A percentile compares a stretch with the other conserved stretches of the same genome.
These are phyloP conservation scores for Fusarium sambucinum DNA, from an alignment of 2,329 filamentous ascomycete genomes.

Conservation along the genomic window DNA sequence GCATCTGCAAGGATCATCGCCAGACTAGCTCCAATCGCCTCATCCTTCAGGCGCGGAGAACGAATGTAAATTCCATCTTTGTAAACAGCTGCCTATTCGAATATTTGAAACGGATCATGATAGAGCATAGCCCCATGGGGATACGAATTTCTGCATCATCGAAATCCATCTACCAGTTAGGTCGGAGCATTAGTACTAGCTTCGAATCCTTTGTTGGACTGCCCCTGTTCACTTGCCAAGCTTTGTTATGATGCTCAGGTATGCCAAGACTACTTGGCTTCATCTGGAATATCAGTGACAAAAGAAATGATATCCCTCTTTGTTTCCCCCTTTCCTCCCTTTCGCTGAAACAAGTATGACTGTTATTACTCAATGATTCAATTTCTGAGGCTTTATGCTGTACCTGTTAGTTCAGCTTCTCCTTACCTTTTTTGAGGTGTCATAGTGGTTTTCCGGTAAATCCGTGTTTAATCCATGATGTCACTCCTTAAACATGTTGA, in stretches of 20 bases:
- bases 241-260: background rate
- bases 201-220: background rate
- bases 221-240: conserved; percentile 14
- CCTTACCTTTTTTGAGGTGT: too few species aligned
- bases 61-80: background rate
- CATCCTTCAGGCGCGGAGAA: accelerated
- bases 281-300: background rate
- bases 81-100: background rate
- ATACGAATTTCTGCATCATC: background rate
- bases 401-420: too few species aligned
- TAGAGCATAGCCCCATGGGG: background rate
- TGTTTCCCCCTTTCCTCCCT: background rate
- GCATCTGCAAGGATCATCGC: background rate
- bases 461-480: background rate
- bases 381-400: background rate
- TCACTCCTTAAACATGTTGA: background rate
- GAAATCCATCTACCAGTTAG: background rate
- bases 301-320: background rate
- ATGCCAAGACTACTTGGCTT: conserved; percentile 27
- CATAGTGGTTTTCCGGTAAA: background rate
- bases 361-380: background rate
- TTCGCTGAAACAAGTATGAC: background rate
- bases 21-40: background rate
- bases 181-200: background rate
- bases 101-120: background rate